Percentiles rank a stretch among this genome's conserved stretches.
These are phyloP conservation scores for Septoria linicola DNA, from an alignment of 2,329 filamentous ascomycete species.

Conservation along the genomic window DNA sequence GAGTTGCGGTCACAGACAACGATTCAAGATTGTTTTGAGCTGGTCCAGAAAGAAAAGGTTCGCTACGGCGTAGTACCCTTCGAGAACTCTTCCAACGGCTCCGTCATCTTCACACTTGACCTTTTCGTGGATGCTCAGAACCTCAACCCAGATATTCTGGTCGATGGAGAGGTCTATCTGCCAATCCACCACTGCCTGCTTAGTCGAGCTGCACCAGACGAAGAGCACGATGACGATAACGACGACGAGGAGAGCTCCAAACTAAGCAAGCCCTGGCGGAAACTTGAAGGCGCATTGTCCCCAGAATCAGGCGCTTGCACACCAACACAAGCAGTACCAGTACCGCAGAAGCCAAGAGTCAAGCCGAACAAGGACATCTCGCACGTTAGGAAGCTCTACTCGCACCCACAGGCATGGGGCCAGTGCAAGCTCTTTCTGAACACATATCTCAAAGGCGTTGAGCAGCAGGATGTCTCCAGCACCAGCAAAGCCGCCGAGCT, in stretches of 20 bases:
- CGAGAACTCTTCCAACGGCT: conserved; percentile 94
- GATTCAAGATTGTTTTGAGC: conserved; percentile 71
- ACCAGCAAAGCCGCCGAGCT: conserved; percentile 84
- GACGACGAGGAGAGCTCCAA: background rate
- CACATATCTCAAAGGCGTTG: conserved; percentile 67
- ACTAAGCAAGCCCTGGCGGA: conserved; percentile 14
- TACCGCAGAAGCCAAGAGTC: conserved; percentile 47
- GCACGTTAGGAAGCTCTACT: conserved; percentile 75
- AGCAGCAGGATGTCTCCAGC: conserved; percentile 78
- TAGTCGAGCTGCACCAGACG: conserved; percentile 43
- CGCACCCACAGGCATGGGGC: conserved; percentile 92
- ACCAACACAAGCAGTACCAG: conserved; percentile 45
- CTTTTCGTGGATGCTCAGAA: conserved; percentile 73
- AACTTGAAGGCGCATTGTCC: background rate
- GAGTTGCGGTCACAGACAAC: conserved; percentile 44
- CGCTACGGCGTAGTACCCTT: conserved; percentile 83
- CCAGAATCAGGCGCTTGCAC: conserved; percentile 39
- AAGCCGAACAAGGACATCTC: conserved; percentile 52
- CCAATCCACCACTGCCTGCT: conserved; percentile 86
- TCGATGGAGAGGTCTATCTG: conserved; percentile 82
- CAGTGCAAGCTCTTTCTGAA: conserved; percentile 79
- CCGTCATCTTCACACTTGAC: conserved; percentile 86
- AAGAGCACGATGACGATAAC: conserved; percentile 1
- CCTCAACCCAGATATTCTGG: conserved; percentile 65
- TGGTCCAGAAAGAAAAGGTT: conserved; percentile 66